Base-by-base conservation (phyloP, 2,329 filamentous ascomycete genomes). In the Tolypocladium inflatum region DNA sequence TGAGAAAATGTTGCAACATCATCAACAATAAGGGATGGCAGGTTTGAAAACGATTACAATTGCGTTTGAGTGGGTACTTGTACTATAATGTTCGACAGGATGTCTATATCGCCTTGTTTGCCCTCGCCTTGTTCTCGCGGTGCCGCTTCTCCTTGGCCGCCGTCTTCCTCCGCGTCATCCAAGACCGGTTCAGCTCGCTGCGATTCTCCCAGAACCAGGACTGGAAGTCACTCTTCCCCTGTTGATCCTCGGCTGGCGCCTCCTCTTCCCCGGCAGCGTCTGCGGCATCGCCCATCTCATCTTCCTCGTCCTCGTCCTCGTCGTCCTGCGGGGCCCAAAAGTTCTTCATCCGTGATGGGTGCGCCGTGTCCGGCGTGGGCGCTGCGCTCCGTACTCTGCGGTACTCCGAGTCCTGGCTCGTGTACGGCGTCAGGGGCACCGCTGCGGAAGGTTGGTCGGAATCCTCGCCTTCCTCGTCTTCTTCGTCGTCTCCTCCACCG, bases 311-410 rank as follows among this genome's bases (percentile, higher is more conserved):
- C 0, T 70, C 69, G 9, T 69, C 71, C 0, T 70, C 70, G 1
- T 71, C 70, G 2, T 70, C 68, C 1, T 70, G 69, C 73, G 13
- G 77, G 73, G 10, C 80, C 79, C 82, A 85, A 33, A 87, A 78
- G 62, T 79, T 77, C 67, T 87, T 86, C 58, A 77, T 80, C 35
- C 84, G 83, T 45, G 79, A 85, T 2, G 89, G 85, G 60, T 91
- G 85, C 2, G 91, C 91, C 0, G 94, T 97, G 68, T 99, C 94
- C 0, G 94, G 94, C 0, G 94, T 99, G 0, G 94, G 94, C 2
- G 94, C 94, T 7, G 91, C 91, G 69, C 91, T 97, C 58, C 94
- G 83, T n/a, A 89, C 69, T 55, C 82, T 83, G 61, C 91, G 83
- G 74, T 79, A 84, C 64, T 90, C 87, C 37, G 93, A 78, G 63